A percentile compares a stretch with the other conserved stretches of the same genome.
These are phyloP conservation scores for Cryomyces minteri DNA, from an alignment of 495 filamentous ascomycete genomes.

Conservation along the genomic window DNA sequence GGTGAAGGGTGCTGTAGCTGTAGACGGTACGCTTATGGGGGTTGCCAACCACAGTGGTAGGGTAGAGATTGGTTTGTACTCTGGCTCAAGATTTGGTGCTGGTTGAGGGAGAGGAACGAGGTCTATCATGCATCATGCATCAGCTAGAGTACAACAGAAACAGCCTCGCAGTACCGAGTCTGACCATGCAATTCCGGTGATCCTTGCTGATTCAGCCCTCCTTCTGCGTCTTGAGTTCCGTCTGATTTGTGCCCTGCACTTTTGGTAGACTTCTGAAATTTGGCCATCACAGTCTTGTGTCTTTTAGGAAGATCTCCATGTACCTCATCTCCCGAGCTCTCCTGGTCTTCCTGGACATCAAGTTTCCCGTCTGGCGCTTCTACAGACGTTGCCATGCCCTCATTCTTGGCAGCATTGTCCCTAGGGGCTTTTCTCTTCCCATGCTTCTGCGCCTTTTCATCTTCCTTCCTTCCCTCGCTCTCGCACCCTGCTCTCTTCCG, in stretches of 20 bases:
- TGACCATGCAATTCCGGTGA: constrained; percentile 36
- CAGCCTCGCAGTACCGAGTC: not conserved
- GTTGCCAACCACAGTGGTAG: constrained; percentile 58
- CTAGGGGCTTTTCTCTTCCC: constrained; percentile 2
- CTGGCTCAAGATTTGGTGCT: constrained; percentile 32
- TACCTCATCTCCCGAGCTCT: not conserved
- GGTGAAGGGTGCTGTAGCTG: constrained; percentile 39
- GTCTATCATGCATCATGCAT: constrained; percentile 2
- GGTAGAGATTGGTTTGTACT: constrained; percentile 31
- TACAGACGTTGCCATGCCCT: constrained; percentile 10
- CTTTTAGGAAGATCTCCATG: constrained; percentile 1
- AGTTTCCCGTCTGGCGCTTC: constrained; percentile 10
- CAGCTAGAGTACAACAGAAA: not conserved
- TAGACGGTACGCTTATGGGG: constrained; percentile 43
- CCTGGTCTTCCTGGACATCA: constrained; percentile 7
- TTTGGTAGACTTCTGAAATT: constrained; percentile 17
- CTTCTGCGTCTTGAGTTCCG: constrained; percentile 1
- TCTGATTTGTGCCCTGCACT: constrained; percentile 4
- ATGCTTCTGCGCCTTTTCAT: constrained; percentile 11
- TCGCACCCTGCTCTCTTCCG: not conserved
- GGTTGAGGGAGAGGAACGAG: constrained; percentile 68
- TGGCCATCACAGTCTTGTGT: constrained; percentile 17
- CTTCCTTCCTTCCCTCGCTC: constrained; percentile 5
- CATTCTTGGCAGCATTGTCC: constrained; percentile 1
- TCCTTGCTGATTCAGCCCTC: constrained; percentile 11